Percentiles rank a stretch among this genome's conserved stretches.
Evolutionary conservation across 805 yeast genomes (phyloP).

Genomic region (Ogataea chonburiensis): DNA sequence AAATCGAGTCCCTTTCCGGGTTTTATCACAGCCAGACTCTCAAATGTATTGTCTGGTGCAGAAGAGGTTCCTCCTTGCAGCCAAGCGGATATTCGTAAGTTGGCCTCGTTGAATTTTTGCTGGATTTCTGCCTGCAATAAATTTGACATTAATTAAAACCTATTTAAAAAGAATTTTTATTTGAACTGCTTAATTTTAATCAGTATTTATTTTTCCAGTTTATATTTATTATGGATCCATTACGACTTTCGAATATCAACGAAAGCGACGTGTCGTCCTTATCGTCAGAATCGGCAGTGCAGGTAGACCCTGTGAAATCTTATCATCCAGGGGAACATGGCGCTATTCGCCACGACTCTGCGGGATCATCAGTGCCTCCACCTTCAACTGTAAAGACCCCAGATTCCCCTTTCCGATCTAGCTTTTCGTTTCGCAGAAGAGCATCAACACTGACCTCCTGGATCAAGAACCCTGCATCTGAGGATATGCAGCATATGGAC

Average conservation of each 20-base stretch:
- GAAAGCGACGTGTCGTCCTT: conserved; percentile 9
- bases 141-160: conserved; percentile 6
- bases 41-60: conserved; percentile 8
- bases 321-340: conserved; percentile 5
- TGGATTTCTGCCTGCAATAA: conserved; percentile 45
- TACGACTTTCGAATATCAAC: conserved; percentile 6
- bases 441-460: conserved; percentile 10
- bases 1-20: conserved; percentile 32
- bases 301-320: conserved; percentile 1
- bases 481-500: conserved; percentile 6
- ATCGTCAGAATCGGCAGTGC: conserved; percentile 1
- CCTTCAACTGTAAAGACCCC: conserved; percentile 2
- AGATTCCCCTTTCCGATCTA: neutral
- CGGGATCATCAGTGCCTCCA: conserved; percentile 2
- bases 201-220: too few species aligned
- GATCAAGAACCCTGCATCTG: conserved; percentile 8
- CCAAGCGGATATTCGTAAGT: conserved; percentile 41
- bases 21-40: conserved; percentile 27
- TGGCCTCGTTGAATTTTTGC: conserved; percentile 40
- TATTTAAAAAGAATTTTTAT: neutral
- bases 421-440: conserved; percentile 3
- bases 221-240: conserved; percentile 4
- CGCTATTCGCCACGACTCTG: neutral
- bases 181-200: too few species aligned
- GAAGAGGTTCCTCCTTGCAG: conserved; percentile 18